Conservation (phyloP, 2,329 filamentous ascomycete species). For the Trichoderma sp. region DNA sequence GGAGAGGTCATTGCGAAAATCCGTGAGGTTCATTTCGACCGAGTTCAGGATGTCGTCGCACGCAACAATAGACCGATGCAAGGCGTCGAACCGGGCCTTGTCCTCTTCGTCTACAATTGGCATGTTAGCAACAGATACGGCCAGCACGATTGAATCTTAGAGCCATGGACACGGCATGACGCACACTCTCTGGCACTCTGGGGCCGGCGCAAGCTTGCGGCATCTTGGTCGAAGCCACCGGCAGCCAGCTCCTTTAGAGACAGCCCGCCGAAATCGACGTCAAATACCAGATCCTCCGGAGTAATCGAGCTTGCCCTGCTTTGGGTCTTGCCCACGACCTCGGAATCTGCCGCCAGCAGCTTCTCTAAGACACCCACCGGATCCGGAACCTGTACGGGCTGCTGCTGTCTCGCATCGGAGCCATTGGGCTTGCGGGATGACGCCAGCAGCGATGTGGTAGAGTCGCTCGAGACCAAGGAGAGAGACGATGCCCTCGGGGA, state of each 20-base stretch:
- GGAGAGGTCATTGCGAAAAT: slow-evolving; percentile 89
- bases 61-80: slow-evolving; percentile 82
- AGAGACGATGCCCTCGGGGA: slow-evolving; percentile 73
- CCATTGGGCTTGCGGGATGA: slow-evolving; percentile 64
- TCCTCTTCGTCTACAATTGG: slow-evolving; percentile 65
- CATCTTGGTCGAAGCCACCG: slow-evolving; percentile 24
- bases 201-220: slow-evolving; percentile 41
- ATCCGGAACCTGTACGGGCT: slow-evolving; percentile 49
- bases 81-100: slow-evolving; percentile 79
- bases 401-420: slow-evolving; percentile 59
- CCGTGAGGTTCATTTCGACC: slow-evolving; percentile 87
- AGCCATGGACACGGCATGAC: slow-evolving; percentile 26
- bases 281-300: slow-evolving; percentile 56
- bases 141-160: neutral
- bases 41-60: slow-evolving; percentile 93
- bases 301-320: slow-evolving; percentile 32
- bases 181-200: slow-evolving; percentile 72
- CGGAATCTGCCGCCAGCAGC: slow-evolving; percentile 37
- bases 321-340: slow-evolving; percentile 17
- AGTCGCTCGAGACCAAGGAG: slow-evolving; percentile 74
- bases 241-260: slow-evolving; percentile 67
- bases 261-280: slow-evolving; percentile 75
- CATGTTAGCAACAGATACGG: neutral
- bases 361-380: slow-evolving; percentile 65
- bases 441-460: slow-evolving; percentile 70